Conservation (phyloP, 345 rosid species). For the Erysimum cheiranthoides region DNA sequence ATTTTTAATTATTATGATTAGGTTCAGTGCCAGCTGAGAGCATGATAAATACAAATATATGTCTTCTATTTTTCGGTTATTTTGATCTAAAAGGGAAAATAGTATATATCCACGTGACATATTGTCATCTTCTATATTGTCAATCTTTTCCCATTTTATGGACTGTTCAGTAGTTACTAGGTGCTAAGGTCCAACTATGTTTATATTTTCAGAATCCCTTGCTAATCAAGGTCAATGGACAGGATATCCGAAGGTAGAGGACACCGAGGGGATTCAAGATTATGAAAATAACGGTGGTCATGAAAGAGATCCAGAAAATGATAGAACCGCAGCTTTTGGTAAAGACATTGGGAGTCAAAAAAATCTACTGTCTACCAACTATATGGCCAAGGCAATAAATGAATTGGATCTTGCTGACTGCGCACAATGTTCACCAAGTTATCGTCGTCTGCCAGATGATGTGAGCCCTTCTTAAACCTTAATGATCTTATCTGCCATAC, state of each 20-base stretch:
- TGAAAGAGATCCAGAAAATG: conserved; percentile 73
- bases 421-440: conserved; percentile 93
- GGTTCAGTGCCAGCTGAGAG: conserved; percentile 1
- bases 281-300: conserved; percentile 62
- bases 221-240: conserved; percentile 66
- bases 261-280: conserved; percentile 65
- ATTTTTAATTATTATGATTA: neutral
- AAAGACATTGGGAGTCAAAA: conserved; percentile 67
- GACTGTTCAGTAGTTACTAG: conserved; percentile 12
- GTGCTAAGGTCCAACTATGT: conserved; percentile 30
- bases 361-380: conserved; percentile 60
- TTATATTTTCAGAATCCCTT: conserved; percentile 55
- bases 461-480: conserved; percentile 52
- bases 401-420: conserved; percentile 95
- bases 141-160: conserved; percentile 15
- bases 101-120: neutral
- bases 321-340: conserved; percentile 41
- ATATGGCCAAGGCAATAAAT: conserved; percentile 78
- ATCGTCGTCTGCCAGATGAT: conserved; percentile 86
- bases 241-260: conserved; percentile 69
- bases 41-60: neutral
- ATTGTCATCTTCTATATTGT: conserved; percentile 1
- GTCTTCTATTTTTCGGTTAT: neutral
- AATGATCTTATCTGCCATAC: neutral
- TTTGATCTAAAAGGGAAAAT: conserved; percentile 1